Conservation (phyloP, 2,329 filamentous ascomycete species). For the Cryphonectria carpinicola region DNA sequence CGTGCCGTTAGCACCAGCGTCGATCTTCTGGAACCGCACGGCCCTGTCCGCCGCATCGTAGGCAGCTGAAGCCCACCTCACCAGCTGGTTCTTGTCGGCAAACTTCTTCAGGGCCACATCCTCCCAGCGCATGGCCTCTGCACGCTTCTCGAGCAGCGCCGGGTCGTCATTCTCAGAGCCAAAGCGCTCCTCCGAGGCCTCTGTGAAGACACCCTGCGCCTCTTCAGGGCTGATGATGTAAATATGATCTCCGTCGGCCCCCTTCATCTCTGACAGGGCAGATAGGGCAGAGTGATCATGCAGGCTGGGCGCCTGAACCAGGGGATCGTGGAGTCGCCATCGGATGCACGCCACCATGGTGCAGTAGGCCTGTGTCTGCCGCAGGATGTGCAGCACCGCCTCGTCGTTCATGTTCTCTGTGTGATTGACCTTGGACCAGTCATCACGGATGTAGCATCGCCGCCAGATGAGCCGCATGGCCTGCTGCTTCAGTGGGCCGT, state of each 20-base stretch:
- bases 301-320: conserved; percentile 29
- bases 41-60: conserved; percentile 42
- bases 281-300: conserved; percentile 34
- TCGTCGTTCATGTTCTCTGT: conserved; percentile 74
- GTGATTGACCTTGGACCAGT: conserved; percentile 82
- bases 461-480: conserved; percentile 77
- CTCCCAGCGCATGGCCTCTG: conserved; percentile 74
- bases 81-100: conserved; percentile 70
- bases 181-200: conserved; percentile 65
- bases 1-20: conserved; percentile 17
- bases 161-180: conserved; percentile 56
- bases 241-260: conserved; percentile 48
- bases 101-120: conserved; percentile 67
- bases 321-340: conserved; percentile 57
- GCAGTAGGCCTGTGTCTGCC: conserved; percentile 68
- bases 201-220: conserved; percentile 62
- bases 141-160: conserved; percentile 67
- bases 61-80: conserved; percentile 63
- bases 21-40: conserved; percentile 15
- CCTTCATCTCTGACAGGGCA: conserved; percentile 27
- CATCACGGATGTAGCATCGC: conserved; percentile 78
- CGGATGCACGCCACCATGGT: conserved; percentile 68
- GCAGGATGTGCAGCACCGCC: conserved; percentile 65
- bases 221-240: conserved; percentile 56
- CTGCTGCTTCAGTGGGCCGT: conserved; percentile 60